Base-by-base conservation (phyloP, 2,329 filamentous ascomycete species). In the Bipolaris zeicola region DNA sequence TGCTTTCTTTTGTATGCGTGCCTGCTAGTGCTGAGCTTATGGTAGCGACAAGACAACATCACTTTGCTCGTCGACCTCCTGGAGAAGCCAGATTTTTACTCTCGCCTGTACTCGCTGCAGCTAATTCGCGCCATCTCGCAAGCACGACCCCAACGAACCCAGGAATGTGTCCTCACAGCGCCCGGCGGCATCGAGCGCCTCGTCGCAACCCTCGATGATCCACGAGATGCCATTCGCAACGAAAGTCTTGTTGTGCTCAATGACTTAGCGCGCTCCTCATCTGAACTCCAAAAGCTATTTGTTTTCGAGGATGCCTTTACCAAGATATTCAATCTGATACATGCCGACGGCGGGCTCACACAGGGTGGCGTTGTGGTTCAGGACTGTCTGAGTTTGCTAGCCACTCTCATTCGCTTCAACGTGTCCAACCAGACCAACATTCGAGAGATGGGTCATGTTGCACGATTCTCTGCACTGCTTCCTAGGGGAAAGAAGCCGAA, bases 241-340 rank as follows among this genome's bases (percentile, higher is more conserved):
- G 86, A 84, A 83, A 92, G 88, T 4, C 83, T 99, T 26, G 83
- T 89, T n/a, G 83, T 99, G 13, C 84, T 99, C 46, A 96, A 91
- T 31, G 90, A 92, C 55, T 82, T 99, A 28, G 97, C 95, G 0
- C 91, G 92, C 28, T 88, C 88, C 0, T 96, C 94, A 7, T 80
- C 88, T 39, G 93, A 98, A 68, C 85, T 99, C 50, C 93, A 98
- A 73, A 98, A 98, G 75, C 83, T 98, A 1, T 93, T 98, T 22
- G 95, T 92, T 0, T 98, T 97, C 65, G 92, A 97, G 69, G 94
- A 92, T 81, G 91, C 93, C 0, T 98, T 97, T 68, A 92, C 95
- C 59, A 87, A 89, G 41, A 81, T 96, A 24, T 97, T 98, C 73
- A 82, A 82, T 42, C 88, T 98, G 50, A 90, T 99, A 50, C 85